Evolutionary conservation across 176 grass and related monocot genomes (phyloP).

Genomic region (Elaeis guineensis): DNA sequence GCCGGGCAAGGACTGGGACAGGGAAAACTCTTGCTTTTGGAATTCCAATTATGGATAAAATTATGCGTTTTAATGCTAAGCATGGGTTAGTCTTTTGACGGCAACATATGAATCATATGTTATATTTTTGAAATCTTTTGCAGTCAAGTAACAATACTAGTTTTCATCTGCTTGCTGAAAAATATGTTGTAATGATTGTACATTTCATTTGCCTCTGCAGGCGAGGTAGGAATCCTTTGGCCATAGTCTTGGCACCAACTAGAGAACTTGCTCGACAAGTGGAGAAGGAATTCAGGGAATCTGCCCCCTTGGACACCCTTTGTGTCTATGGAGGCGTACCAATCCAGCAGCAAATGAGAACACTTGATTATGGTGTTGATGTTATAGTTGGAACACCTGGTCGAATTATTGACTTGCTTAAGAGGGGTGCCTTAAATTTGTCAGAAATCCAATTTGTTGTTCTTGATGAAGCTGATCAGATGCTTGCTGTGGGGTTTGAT

Average conservation of each 20-base stretch:
- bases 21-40: constrained; percentile 98
- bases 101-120: no score
- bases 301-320: constrained; percentile 62
- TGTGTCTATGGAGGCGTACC: constrained; percentile 91
- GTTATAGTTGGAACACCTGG: constrained; percentile 88
- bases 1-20: constrained; percentile 80
- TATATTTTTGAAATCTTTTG: no score
- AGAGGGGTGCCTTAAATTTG: constrained; percentile 62
- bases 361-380: constrained; percentile 84
- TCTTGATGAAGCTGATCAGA: constrained; percentile 96
- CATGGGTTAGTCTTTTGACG: constrained; percentile 56
- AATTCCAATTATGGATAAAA: constrained; percentile 90
- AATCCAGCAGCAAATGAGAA: constrained; percentile 79
- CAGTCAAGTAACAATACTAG: no score
- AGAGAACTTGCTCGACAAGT: constrained; percentile 94
- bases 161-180: no score
- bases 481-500: constrained; percentile 93
- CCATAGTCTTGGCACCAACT: constrained; percentile 79
- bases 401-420: constrained; percentile 79
- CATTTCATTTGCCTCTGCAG: constrained; percentile 25
- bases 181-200: no score
- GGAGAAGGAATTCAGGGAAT: constrained; percentile 95
- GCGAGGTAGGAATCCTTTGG: constrained; percentile 65
- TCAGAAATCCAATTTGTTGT: constrained; percentile 71
- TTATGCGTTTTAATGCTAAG: constrained; percentile 63